Evolutionary conservation across 140 eudicot genomes (phyloP).

Genomic region (Bidens hawaiensis): DNA sequence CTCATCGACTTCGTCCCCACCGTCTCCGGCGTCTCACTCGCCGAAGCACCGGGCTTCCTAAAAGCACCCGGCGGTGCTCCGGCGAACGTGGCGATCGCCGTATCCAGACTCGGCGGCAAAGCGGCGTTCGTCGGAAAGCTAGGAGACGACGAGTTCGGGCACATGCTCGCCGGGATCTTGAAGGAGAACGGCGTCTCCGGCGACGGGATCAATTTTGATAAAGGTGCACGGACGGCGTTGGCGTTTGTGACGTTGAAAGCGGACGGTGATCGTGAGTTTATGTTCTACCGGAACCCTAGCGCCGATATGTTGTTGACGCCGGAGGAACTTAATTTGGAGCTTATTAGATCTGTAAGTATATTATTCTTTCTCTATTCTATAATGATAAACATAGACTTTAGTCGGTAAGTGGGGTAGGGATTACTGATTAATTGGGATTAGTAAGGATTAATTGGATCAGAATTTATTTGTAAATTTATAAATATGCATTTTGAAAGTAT

Average conservation of each 20-base stretch:
- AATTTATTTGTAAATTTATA: too few species aligned
- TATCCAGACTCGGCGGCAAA: conserved; percentile 57
- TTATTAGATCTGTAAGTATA: conserved; percentile 59
- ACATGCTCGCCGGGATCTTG: conserved; percentile 67
- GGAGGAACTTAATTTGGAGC: conserved; percentile 64
- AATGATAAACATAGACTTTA: too few species aligned
- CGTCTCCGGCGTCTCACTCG: conserved; percentile 53
- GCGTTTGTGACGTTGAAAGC: conserved; percentile 68
- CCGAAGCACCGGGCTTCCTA: conserved; percentile 75
- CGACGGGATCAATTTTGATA: conserved; percentile 50
- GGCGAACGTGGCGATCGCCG: conserved; percentile 93
- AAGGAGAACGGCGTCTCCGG: conserved; percentile 53
- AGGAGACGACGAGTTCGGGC: conserved; percentile 81
- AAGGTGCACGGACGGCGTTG: conserved; percentile 66
- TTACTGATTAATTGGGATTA: too few species aligned
- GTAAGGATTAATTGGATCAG: too few species aligned
- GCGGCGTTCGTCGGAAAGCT: conserved; percentile 77
- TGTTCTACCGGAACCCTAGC: conserved; percentile 83
- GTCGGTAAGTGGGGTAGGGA: too few species aligned
- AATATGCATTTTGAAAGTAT: too few species aligned
- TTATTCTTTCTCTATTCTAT: not conserved
- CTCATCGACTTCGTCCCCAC: too few species aligned
- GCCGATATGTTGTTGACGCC: conserved; percentile 81
- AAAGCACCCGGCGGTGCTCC: conserved; percentile 92
- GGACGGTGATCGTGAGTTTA: conserved; percentile 80